Conservation (phyloP, 192 early-diverging fungal genomes). For the Radiomyces spectabilis region DNA sequence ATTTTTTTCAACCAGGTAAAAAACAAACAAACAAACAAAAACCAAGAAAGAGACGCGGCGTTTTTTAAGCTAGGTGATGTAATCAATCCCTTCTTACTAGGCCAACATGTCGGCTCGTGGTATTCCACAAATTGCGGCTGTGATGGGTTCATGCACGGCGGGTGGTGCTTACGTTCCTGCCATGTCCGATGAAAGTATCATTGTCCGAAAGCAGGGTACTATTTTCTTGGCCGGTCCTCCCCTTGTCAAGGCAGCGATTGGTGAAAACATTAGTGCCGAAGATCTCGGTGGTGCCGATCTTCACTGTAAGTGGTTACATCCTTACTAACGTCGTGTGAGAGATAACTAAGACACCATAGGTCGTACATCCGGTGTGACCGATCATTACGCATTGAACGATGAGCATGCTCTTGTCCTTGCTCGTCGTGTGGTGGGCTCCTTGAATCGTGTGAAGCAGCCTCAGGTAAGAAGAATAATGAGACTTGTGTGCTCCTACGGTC, state of each 20-base stretch:
- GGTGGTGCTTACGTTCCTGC: constrained; percentile 97
- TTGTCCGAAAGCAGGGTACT: constrained; percentile 91
- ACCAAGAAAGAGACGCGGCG: too few species aligned
- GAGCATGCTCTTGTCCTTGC: constrained; percentile 82
- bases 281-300: constrained; percentile 93
- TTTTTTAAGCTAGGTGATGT: too few species aligned
- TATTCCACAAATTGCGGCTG: constrained; percentile 96
- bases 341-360: too few species aligned
- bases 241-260: constrained; percentile 93
- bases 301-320: constrained; percentile 80
- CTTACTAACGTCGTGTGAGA: too few species aligned
- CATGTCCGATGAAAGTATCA: constrained; percentile 97
- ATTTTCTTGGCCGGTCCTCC: constrained; percentile 97
- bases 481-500: background rate
- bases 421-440: constrained; percentile 74
- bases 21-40: background rate
- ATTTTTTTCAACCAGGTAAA: constrained; percentile 94
- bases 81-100: background rate
- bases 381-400: constrained; percentile 84
- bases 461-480: constrained; percentile 29
- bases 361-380: constrained; percentile 89
- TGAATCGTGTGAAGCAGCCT: constrained; percentile 71
- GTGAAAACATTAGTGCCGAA: constrained; percentile 88
- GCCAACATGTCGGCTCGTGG: constrained; percentile 61
- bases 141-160: constrained; percentile 95